Base-by-base conservation (phyloP, 1,139 yeast genomes). In the Candida gigantensis region DNA sequence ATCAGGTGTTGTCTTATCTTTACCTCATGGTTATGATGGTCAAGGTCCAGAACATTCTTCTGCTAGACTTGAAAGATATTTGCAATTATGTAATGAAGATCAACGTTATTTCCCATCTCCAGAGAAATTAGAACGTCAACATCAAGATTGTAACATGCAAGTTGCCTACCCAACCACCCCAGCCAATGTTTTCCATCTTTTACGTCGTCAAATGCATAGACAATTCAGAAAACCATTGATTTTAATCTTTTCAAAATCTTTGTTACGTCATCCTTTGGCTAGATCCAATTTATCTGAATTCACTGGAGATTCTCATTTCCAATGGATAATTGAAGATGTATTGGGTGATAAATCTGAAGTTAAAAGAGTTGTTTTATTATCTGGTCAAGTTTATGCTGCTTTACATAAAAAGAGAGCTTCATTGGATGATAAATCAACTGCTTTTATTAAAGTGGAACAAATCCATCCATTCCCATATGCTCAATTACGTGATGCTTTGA, bases 21-120 rank as follows among this genome's bases (percentile, higher is more conserved):
- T 94, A 65, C 99, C 99, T 44, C 99, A 94, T 63, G 99, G 99
- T 72, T 94, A 90, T 63, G 99, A 94, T 65, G 99, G 99, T 52
- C 98, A 92, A 74, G 99, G 99, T 57, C 98, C 98, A 50, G 99
- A 94, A 72, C 99, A 94, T 70, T 92, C 98, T 24, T 87, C 96
- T 44, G 97, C 96, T 57, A 84, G 98, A 77, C 72, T 94, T 43
- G 99, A 94, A 74, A 84, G 99, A 74, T 94, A 89, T 72, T 78
- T 94, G 65, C 96, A 87, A 72, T 71, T 94, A 60, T 84, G 96
- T 62, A 92, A 90, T 62, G 99, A 94, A 72, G 98, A 94, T 63
- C 90, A 87, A 55, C 84, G 97, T 70, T 69, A 62, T 55, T 94
- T 87, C 95, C 99, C 98, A 61, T 65, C 87, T 32, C 80, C 76